Conservation (phyloP, 1,284 basidiomycete genomes). For the Leccinum angustisporum region DNA sequence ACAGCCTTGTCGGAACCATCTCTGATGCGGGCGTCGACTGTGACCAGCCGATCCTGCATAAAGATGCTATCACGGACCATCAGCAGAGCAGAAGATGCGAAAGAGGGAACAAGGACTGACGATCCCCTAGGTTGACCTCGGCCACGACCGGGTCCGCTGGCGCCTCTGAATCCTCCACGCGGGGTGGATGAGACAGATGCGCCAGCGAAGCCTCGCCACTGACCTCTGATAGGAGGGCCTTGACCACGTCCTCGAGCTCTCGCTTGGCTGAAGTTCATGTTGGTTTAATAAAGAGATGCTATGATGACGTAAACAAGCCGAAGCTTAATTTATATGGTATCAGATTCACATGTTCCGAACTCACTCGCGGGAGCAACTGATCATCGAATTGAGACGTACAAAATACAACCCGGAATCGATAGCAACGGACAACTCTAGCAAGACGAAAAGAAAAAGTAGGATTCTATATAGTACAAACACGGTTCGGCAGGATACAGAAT, state of each 20-base stretch:
- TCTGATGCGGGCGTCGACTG: slow-evolving; percentile 56
- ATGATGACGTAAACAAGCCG: background rate
- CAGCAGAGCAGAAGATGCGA: background rate
- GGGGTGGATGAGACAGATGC: background rate
- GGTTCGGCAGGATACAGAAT: slow-evolving; percentile 19
- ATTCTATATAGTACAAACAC: slow-evolving; percentile 24
- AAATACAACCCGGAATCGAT: background rate
- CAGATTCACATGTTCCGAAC: no score
- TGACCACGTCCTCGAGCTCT: slow-evolving; percentile 14
- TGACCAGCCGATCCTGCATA: slow-evolving; percentile 43
- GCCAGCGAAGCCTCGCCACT: background rate
- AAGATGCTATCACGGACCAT: slow-evolving; percentile 48
- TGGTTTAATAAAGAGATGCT: background rate
- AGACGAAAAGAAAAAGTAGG: background rate
- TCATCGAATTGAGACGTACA: background rate
- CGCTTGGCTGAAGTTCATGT: background rate
- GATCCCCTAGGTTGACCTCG: slow-evolving; percentile 11
- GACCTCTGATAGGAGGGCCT: background rate
- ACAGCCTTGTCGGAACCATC: slow-evolving; percentile 55
- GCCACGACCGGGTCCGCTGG: background rate
- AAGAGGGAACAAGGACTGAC: slow-evolving; percentile 11
- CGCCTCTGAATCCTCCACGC: slow-evolving; percentile 1
- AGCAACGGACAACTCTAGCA: slow-evolving; percentile 4
- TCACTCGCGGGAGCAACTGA: background rate
- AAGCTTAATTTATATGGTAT: background rate